Evolutionary conservation across 495 filamentous ascomycete genomes (phyloP), one percentile per base, ranked within the genome.

Genomic region (Penicillium subrubescens): DNA sequence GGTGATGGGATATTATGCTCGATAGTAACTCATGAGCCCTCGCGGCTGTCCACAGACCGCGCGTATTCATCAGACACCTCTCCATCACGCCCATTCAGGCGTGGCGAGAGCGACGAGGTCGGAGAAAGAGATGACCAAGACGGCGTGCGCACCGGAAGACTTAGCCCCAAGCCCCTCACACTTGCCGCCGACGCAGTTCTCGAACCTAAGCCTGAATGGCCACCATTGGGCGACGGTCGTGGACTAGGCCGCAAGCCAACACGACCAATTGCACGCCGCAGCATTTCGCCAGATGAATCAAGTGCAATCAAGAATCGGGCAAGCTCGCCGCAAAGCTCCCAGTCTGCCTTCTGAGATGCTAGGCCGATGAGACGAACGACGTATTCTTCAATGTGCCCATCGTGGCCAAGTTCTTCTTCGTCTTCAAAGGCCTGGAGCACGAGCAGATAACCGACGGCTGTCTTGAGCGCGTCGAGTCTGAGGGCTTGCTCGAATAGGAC

Each of bases 281-380:
- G 79, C 48, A 92, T 96, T 56, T 88, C 87, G 0, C 95, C 95
- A 5, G 86, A 90, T 66, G 90, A 87, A 73, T 99, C 96, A 59
- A 99, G 85, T 2, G 95, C 95, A 50, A 94, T 92, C 55, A 99
- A 77, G 74, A 99, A 99, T 34, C 96, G 79, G 27, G 94, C 93
- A 4, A 99, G 81, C 72, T 99, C 96, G 66, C 93, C 96, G 75
- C 96, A 98, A 6, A 98, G 82, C 61, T 98, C 96, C 95, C 94
- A 99, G 74, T 99, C 95, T 27, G 85, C 87, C 76, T 92, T 92
- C 33, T 86, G 85, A 62, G 92, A 93, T 0, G 94, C 95, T 58
- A 89, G 79, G n/a, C 85, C 84, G 29, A 99, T 85, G 43, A 99
- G 77, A 23, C 93, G 84, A 0, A 97, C 90, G 48, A 94, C 88